A percentile compares a stretch with the other conserved stretches of the same genome.
phyloP scores from a whole-genome alignment of 495 filamentous ascomycete species.

The Talaromyces adpressus region DNA sequence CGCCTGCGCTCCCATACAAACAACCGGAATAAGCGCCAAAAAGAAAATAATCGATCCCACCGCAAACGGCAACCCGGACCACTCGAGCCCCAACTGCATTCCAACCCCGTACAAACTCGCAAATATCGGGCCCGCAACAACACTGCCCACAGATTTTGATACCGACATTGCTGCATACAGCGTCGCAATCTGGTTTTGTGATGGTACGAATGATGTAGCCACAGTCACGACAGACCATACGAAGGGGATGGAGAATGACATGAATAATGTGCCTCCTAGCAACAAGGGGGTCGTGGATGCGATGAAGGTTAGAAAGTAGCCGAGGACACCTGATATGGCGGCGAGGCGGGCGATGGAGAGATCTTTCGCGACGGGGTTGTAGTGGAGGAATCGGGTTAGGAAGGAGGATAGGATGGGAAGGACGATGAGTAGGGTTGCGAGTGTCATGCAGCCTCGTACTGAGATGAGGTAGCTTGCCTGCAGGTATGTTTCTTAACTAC shows the following conservation, averaged over 20 bases:
- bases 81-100: constrained; percentile 28
- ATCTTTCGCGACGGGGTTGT: constrained; percentile 26
- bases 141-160: constrained; percentile 19
- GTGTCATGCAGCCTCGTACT: constrained; percentile 27
- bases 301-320: constrained; percentile 22
- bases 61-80: constrained; percentile 24
- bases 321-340: constrained; percentile 11
- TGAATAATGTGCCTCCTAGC: constrained; percentile 25
- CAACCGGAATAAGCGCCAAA: not conserved
- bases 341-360: constrained; percentile 20
- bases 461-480: constrained; percentile 36
- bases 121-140: constrained; percentile 30
- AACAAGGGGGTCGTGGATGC: constrained; percentile 19
- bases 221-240: constrained; percentile 25
- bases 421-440: constrained; percentile 22
- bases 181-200: constrained; percentile 24
- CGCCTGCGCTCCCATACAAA: not conserved
- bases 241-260: constrained; percentile 27
- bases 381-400: constrained; percentile 18
- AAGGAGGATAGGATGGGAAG: constrained; percentile 18
- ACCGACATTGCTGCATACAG: constrained; percentile 29
- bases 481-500: not conserved
- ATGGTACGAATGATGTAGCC: constrained; percentile 26
- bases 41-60: not conserved
- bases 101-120: constrained; percentile 28